Conservation (phyloP, 2,329 filamentous ascomycete genomes). For the Thielaviopsis populi region DNA sequence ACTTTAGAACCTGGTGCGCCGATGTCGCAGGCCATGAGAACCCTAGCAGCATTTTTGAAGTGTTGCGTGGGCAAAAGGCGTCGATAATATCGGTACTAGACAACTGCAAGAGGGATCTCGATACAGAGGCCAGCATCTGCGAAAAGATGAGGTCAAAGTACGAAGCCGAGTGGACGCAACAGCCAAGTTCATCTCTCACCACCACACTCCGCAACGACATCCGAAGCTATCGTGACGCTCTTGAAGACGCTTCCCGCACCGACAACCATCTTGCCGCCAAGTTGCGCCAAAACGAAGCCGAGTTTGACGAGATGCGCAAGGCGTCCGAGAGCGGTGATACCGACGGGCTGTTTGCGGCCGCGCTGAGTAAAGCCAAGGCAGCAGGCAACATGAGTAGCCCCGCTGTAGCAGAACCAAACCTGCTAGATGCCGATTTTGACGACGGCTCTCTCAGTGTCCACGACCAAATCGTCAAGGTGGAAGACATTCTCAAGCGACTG, state of each 20-base stretch:
- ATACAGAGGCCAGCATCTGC: conserved; percentile 94
- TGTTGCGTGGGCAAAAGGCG: conserved; percentile 61
- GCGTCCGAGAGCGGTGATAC: conserved; percentile 77
- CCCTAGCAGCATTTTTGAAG: conserved; percentile 64
- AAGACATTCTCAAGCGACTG: conserved; percentile 79
- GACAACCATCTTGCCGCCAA: conserved; percentile 73
- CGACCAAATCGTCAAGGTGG: conserved; percentile 78
- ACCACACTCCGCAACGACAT: conserved; percentile 78
- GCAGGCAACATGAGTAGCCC: conserved; percentile 47
- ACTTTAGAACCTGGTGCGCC: conserved; percentile 87
- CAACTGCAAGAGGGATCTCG: conserved; percentile 69
- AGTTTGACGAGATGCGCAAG: conserved; percentile 89
- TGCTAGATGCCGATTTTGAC: conserved; percentile 84
- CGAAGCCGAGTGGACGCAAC: conserved; percentile 88
- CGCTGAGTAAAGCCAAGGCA: conserved; percentile 62
- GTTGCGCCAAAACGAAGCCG: conserved; percentile 67
- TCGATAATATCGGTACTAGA: conserved; percentile 60
- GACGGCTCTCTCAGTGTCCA: conserved; percentile 66
- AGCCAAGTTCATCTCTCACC: conserved; percentile 81
- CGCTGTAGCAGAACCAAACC: conserved; percentile 53
- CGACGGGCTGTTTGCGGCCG: conserved; percentile 76
- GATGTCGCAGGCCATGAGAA: conserved; percentile 77
- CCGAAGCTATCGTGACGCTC: conserved; percentile 69
- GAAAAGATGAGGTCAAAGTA: conserved; percentile 99
- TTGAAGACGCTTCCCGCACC: conserved; percentile 78